Conservation (phyloP, 2,329 filamentous ascomycete species). For the Cytospora piceae region DNA sequence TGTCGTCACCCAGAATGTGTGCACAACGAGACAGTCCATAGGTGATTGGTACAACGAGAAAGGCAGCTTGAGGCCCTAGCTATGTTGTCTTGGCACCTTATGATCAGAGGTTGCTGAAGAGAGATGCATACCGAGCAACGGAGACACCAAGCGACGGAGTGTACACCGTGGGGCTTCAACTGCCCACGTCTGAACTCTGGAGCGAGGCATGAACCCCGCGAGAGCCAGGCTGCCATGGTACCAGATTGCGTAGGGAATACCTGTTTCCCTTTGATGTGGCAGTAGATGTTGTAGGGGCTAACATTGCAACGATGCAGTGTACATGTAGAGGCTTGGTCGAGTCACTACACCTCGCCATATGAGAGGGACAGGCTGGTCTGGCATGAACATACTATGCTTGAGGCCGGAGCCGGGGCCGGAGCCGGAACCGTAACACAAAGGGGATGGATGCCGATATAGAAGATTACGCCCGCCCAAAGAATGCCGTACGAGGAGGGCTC, state of each 20-base stretch:
- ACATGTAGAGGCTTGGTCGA: not conserved
- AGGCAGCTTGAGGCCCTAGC: not conserved
- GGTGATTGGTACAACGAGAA: not conserved
- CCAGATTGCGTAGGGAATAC: not conserved
- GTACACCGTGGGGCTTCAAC: not conserved
- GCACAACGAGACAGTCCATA: not conserved
- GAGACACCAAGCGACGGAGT: not conserved
- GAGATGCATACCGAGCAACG: not conserved
- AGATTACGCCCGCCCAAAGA: not conserved
- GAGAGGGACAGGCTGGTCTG: not conserved
- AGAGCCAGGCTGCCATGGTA: not conserved
- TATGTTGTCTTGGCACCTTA: not conserved
- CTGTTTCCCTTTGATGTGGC: not conserved
- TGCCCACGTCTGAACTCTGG: not conserved
- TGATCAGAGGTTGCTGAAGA: not conserved
- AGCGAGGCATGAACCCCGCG: not conserved
- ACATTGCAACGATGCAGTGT: not conserved
- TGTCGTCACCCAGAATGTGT: not conserved
- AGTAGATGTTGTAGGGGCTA: not conserved
- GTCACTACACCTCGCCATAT: not conserved
- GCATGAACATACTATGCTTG: not conserved
- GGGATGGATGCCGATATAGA: not conserved
- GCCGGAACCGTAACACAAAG: not conserved
- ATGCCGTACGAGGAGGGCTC: not conserved
- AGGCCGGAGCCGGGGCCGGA: not conserved